Conservation (phyloP, 345 rosid species). For the Pistacia vera region DNA sequence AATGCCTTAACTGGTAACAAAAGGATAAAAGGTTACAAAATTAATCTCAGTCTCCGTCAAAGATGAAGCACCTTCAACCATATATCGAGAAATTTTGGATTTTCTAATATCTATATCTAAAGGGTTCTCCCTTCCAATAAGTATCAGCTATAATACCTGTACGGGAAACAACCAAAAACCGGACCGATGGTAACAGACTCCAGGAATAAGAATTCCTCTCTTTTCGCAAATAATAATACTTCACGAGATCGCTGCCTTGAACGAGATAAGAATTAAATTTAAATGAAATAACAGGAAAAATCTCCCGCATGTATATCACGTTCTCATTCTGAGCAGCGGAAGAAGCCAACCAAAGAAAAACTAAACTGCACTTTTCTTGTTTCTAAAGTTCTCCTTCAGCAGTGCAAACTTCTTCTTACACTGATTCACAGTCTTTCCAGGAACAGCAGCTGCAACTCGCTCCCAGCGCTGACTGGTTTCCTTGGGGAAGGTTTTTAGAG, state of each 20-base stretch:
- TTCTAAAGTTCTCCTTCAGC: slow-evolving; percentile 85
- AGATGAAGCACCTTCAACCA: not conserved
- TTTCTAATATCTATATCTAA: slow-evolving; percentile 2
- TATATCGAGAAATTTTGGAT: not conserved
- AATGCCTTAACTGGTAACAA: not conserved
- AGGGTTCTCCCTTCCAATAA: slow-evolving; percentile 9
- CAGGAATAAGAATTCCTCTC: not conserved
- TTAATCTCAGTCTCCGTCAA: not conserved
- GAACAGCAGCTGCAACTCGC: slow-evolving; percentile 96
- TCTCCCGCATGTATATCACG: not conserved
- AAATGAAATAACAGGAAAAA: not conserved
- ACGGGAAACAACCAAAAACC: not conserved
- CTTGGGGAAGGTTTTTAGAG: slow-evolving; percentile 94
- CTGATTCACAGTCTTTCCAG: slow-evolving; percentile 86
- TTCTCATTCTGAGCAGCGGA: not conserved
- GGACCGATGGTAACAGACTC: not conserved
- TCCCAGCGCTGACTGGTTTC: slow-evolving; percentile 95
- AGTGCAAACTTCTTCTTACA: slow-evolving; percentile 90
- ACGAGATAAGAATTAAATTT: not conserved
- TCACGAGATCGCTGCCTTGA: not conserved
- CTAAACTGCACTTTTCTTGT: slow-evolving; percentile 60
- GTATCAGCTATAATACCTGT: not conserved
- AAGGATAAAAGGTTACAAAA: not conserved
- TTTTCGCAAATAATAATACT: not conserved
- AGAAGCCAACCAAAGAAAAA: not conserved